Evolutionary conservation across 2,329 filamentous ascomycete genomes (phyloP), one percentile per base, ranked within the genome.

Genomic region (Atkinsonella texensis): DNA sequence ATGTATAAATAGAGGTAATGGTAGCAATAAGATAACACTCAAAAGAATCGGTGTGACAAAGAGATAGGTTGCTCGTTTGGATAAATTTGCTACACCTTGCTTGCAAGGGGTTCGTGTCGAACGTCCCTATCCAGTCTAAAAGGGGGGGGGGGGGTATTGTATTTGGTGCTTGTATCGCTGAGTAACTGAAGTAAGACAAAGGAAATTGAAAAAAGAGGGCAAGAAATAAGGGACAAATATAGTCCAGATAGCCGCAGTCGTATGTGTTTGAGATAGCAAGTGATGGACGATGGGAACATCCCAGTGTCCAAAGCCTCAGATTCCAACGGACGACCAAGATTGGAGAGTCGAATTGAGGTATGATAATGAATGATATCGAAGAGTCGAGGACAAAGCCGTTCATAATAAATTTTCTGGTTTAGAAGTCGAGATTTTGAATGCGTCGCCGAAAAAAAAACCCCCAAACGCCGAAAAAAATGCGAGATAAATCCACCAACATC

Each of bases 81-180:
- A 51, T 53, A 56, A 53, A 56, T 59, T 51, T 56, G 63, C 60
- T 59, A 59, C 39, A 61, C 61, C 61, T 59, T 60, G 51, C 56
- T 59, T 53, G 55, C 54, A 54, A 56, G 58, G 57, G 57, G 61
- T 49, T 45, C 23, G 48, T 40, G 48, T 55, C 52, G 51, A 48
- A 52, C 57, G 61, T 31, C 48, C 49, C 61, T 59, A 61, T 63
- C 61, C 59, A 61, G 61, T 68, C 65, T 68, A 68, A 67, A 62
- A 7, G 28, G 45, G 51, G 54, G 65, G 4, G 20, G 20, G 20
- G 20, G 20, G n/a, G n/a, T n/a, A n/a, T n/a, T n/a, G 64, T 68
- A 67, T 68, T 67, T 62, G 58, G 62, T 65, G 63, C 60, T 61
- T 59, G 51, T 57, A 53, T 57, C 57, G 61, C 56, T 60, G 52